Conservation (phyloP, 352 stramenopile genomes). For the Phytophthora sansomeana region DNA sequence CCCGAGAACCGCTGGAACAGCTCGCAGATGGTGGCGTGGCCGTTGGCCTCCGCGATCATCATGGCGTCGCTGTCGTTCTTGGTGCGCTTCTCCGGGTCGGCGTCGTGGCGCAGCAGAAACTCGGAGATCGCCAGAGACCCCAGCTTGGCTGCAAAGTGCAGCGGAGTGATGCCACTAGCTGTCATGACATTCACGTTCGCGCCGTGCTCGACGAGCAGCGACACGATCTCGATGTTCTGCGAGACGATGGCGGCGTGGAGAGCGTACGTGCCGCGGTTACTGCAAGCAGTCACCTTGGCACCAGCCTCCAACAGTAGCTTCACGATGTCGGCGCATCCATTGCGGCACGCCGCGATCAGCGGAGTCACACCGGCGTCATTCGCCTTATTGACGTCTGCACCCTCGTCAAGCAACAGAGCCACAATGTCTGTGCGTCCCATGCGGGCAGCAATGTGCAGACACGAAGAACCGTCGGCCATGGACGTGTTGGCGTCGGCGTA, state of each 20-base stretch:
- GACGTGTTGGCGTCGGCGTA: slow-evolving; percentile 69
- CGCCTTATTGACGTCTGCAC: slow-evolving; percentile 63
- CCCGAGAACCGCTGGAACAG: slow-evolving; percentile 64
- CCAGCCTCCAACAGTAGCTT: slow-evolving; percentile 61
- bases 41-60: slow-evolving; percentile 78
- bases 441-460: slow-evolving; percentile 74
- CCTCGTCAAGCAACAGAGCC: slow-evolving; percentile 67
- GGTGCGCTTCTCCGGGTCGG: slow-evolving; percentile 71
- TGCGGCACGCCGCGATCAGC: slow-evolving; percentile 74
- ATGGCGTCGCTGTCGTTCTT: slow-evolving; percentile 82
- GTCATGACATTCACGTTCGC: slow-evolving; percentile 80
- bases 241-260: slow-evolving; percentile 75
- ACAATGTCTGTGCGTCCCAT: slow-evolving; percentile 78
- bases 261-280: slow-evolving; percentile 65
- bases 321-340: slow-evolving; percentile 64
- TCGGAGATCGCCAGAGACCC: slow-evolving; percentile 66
- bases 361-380: slow-evolving; percentile 75
- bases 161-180: slow-evolving; percentile 71
- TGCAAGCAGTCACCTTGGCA: slow-evolving; percentile 52
- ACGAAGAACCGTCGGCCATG: slow-evolving; percentile 72
- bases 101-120: slow-evolving; percentile 70
- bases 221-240: slow-evolving; percentile 70
- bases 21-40: slow-evolving; percentile 69
- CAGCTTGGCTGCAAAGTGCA: slow-evolving; percentile 81
- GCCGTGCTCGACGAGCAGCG: slow-evolving; percentile 65